Conservation (phyloP, 257 asterid genomes). For the Prunella vulgaris region DNA sequence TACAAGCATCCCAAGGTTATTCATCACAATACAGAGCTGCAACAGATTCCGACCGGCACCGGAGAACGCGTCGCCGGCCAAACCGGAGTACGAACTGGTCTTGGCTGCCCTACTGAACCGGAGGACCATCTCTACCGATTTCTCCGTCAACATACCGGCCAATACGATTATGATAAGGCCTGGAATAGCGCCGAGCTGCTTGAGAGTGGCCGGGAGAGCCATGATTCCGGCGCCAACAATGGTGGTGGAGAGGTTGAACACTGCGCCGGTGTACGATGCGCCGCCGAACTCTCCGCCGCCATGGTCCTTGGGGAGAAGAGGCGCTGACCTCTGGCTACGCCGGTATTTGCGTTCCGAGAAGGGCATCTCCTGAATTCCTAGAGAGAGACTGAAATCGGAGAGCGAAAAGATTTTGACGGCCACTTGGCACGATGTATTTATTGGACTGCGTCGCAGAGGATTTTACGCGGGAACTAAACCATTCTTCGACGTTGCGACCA, state of each 20-base stretch:
- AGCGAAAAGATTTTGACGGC: slow-evolving; percentile 2
- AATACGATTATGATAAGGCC: slow-evolving; percentile 57
- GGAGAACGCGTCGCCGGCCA: slow-evolving; percentile 64
- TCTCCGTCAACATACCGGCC: slow-evolving; percentile 69
- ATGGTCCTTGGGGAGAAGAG: slow-evolving; percentile 57
- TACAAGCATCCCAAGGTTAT: slow-evolving; percentile 70
- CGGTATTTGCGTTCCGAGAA: slow-evolving; percentile 58
- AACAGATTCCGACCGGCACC: slow-evolving; percentile 57
- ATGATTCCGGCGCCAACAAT: slow-evolving; percentile 89
- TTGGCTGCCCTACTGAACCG: slow-evolving; percentile 69
- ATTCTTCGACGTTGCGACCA: background rate
- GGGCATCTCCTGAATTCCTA: slow-evolving; percentile 30
- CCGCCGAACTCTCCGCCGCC: slow-evolving; percentile 39
- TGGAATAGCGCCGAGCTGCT: slow-evolving; percentile 68
- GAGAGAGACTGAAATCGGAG: slow-evolving; percentile 10
- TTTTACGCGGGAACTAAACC: slow-evolving; percentile 27
- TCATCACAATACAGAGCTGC: slow-evolving; percentile 64
- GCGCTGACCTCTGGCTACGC: slow-evolving; percentile 58
- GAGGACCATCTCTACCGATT: slow-evolving; percentile 68
- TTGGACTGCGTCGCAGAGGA: slow-evolving; percentile 27
- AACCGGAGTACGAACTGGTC: slow-evolving; percentile 58
- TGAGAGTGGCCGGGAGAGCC: slow-evolving; percentile 85
- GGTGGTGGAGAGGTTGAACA: slow-evolving; percentile 79
- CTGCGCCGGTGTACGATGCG: slow-evolving; percentile 73
- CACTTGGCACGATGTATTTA: background rate